Base-by-base conservation (phyloP, 2,329 filamentous ascomycete species). In the Venturia pyrina region DNA sequence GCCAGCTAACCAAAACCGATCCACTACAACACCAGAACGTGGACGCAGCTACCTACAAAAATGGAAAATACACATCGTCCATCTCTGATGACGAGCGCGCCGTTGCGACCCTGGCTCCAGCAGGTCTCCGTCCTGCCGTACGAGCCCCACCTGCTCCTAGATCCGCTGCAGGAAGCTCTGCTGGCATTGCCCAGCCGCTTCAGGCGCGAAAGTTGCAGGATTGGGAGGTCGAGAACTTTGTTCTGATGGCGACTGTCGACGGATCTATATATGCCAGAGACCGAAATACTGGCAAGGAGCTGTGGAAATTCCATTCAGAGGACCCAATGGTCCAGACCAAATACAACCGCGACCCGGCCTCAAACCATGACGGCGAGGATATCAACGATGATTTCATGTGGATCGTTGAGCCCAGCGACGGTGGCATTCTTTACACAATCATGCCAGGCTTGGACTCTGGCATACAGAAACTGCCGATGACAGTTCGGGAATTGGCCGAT, bases 211-310 rank as follows among this genome's bases (percentile, higher is more conserved):
- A 89, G 84, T 84, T 98, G 85, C 89, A 93, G 86, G 93, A 97
- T 82, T 98, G 93, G 93, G 91, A 97, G 89, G 93, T 97, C 81
- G 93, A 98, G 90, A 93, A 98, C 83, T 96, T 97, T 86, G 90
- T 98, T 81, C 91, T 99, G 83, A 84, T 99, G 89, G 93, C 95
- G 90, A 98, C 95, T 85, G 90, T 98, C 86, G 93, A 98, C 83
- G 95, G 95, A 83, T 90, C 91, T 76, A 86, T 98, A 73, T 90
- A 96, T 80, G 93, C 93, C 76, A 87, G 87, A 77, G 91, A 97
- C 80, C 87, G 95, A 73, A 89, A 88, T 75, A 95, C 89, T 64
- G 95, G 95, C 71, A 84, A 88, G 69, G 84, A 89, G 71, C 89
- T 88, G 75, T 98, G 95, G 95, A 88, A 89, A 73, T 83, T 96